Evolutionary conservation across 495 filamentous ascomycete species (phyloP), one percentile per base, ranked within the genome.

Genomic region (Aspergillus asperescens): DNA sequence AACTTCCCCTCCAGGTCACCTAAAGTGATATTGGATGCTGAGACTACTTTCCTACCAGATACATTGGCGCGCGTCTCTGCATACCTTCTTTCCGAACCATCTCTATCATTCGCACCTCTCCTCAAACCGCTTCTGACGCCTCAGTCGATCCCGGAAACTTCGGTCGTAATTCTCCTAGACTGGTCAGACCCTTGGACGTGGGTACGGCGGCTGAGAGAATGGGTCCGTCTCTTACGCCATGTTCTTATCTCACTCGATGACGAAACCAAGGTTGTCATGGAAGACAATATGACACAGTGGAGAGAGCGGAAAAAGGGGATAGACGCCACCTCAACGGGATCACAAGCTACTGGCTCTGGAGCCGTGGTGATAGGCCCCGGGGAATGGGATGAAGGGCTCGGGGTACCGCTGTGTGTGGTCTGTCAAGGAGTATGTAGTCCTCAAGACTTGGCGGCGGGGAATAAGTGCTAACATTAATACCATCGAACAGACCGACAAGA

Each of bases 131-230:
- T 95, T 38, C 76, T 97, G 54, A 96, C 89, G 10, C 84, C 89
- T 37, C 79, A 86, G 66, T 88, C 88, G 1, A 84, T 97, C 54
- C 85, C 89, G 22, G 85, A 95, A 66, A 94, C 89, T 13, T 76
- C 94, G 50, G 81, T 95, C 52, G 86, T 95, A 46, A 82, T 96
- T 63, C 72, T 97, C 4, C 77, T 97, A 29, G 90, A 96, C 67
- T 97, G 92, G 92, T 84, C 83, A 34, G 81, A 90, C 58, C 92
- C 92, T 35, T 96, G 90, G 89, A 79, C 84, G 56, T 97, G 92
- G 92, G 75, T 90, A 65, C 81, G 90, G 42, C 85, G 93, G 67
- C 69, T 96, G 27, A 78, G 87, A 60, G 86, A 90, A 62, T 96
- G 92, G 91, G 82, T 96, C 27, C 77, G 87, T 32, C 75, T 95